A percentile compares a stretch with the other conserved stretches of the same genome.
These are phyloP conservation scores for Odontarrhena argentea DNA, from an alignment of 345 rosid species.

Conservation along the genomic window DNA sequence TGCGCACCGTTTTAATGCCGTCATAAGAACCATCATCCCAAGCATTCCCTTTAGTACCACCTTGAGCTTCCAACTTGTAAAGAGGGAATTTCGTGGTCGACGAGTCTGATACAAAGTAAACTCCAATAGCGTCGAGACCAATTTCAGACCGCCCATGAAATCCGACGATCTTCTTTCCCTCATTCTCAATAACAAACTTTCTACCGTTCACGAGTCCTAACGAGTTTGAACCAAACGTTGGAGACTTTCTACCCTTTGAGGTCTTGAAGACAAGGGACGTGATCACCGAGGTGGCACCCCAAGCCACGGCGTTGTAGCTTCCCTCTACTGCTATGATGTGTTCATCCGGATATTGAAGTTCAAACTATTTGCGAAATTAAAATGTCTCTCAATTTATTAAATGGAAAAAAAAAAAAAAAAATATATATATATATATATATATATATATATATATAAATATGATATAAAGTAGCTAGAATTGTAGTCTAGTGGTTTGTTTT, in stretches of 20 bases:
- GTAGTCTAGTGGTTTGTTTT: too few relatives aligned
- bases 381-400: too few relatives aligned
- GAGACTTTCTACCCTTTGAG: conserved; percentile 33
- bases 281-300: conserved; percentile 22
- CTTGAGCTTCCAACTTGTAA: conserved; percentile 34
- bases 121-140: conserved; percentile 33
- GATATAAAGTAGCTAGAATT: too few relatives aligned
- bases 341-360: conserved; percentile 20
- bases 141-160: conserved; percentile 29
- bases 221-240: conserved; percentile 28
- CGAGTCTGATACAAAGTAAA: neutral
- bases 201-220: conserved; percentile 14
- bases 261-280: conserved; percentile 30
- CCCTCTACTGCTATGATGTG: conserved; percentile 34
- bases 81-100: conserved; percentile 1
- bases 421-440: too few relatives aligned
- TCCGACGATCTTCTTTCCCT: conserved; percentile 28
- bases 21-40: conserved; percentile 17
- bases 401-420: too few relatives aligned
- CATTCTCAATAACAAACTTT: conserved; percentile 26
- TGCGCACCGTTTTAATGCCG: conserved; percentile 22
- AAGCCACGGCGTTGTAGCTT: conserved; percentile 19
- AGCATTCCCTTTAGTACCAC: conserved; percentile 16
- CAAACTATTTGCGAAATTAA: neutral
- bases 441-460: too few relatives aligned